Conservation (phyloP, 2,329 filamentous ascomycete species). For the Aspergillus pseudotamarii region DNA sequence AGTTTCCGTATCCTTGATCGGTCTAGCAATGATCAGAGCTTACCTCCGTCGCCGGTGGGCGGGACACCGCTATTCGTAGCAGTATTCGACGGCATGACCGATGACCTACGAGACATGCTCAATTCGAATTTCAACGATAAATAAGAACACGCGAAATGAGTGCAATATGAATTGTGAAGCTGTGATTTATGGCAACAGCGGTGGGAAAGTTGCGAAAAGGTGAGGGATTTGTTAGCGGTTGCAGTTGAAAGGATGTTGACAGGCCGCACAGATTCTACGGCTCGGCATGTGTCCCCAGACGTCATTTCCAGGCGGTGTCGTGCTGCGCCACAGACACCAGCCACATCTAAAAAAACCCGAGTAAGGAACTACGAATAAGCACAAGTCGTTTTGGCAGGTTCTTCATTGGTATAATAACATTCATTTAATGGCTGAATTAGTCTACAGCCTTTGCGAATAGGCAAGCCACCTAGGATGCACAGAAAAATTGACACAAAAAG, state of each 20-base stretch:
- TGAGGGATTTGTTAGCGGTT: conserved; percentile 22
- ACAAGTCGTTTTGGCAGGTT: background rate
- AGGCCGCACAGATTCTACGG: conserved; percentile 34
- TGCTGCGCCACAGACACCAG: conserved; percentile 31
- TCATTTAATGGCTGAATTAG: conserved; percentile 34
- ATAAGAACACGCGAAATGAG: background rate
- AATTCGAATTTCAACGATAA: conserved; percentile 16
- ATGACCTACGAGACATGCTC: conserved; percentile 45
- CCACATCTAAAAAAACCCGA: conserved; percentile 21
- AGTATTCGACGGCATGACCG: conserved; percentile 36
- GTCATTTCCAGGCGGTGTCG: conserved; percentile 39
- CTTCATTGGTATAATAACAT: conserved; percentile 11
- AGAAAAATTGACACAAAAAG: conserved; percentile 38
- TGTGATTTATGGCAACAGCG: background rate
- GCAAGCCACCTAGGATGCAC: conserved; percentile 39
- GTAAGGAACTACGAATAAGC: background rate
- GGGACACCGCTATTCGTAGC: conserved; percentile 32
- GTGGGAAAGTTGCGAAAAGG: conserved; percentile 13
- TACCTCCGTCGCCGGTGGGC: conserved; percentile 37
- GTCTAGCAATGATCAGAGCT: conserved; percentile 18
- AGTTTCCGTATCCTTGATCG: conserved; percentile 15
- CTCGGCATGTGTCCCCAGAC: conserved; percentile 28
- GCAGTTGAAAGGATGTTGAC: conserved; percentile 37
- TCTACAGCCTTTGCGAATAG: conserved; percentile 34
- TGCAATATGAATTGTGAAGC: background rate